These are phyloP conservation scores for Talaromyces islandicus DNA, from an alignment of 2,329 filamentous ascomycete genomes.

Conservation along the genomic window DNA sequence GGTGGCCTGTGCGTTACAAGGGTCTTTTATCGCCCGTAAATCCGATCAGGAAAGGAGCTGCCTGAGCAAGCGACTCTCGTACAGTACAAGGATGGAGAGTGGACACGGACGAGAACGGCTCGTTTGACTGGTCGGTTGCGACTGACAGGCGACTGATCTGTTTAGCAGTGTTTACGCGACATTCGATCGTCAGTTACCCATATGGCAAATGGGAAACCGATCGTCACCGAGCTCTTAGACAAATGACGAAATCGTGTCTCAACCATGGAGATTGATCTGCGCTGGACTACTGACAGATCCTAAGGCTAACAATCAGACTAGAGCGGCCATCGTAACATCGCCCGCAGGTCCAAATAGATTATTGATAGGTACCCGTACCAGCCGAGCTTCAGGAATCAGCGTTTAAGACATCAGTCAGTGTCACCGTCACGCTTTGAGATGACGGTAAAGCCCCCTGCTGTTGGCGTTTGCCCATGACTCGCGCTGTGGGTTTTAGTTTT, in stretches of 20 bases:
- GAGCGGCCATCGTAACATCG: neutral
- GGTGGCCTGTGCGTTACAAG: neutral
- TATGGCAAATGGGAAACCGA: neutral
- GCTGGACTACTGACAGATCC: neutral
- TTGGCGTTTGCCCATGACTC: neutral
- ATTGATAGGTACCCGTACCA: neutral
- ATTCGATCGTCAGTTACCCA: neutral
- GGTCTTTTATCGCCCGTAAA: neutral
- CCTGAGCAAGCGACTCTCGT: neutral
- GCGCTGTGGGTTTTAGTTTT: neutral
- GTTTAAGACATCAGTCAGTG: neutral
- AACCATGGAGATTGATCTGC: neutral
- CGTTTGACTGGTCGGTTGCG: too few relatives aligned
- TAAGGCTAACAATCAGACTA: neutral
- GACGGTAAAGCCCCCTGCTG: neutral
- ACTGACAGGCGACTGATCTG: too few relatives aligned
- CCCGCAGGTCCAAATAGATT: neutral
- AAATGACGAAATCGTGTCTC: slow-evolving; percentile 1
- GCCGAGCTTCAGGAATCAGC: neutral
- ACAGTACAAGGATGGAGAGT: neutral
- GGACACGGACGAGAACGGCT: too few relatives aligned
- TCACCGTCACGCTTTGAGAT: neutral
- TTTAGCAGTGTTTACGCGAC: neutral
- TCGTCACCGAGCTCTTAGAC: neutral
- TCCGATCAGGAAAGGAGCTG: neutral